Evolutionary conservation across 2,329 filamentous ascomycete genomes (phyloP).

Genomic region (Neophaeococcomyces mojaviensis): DNA sequence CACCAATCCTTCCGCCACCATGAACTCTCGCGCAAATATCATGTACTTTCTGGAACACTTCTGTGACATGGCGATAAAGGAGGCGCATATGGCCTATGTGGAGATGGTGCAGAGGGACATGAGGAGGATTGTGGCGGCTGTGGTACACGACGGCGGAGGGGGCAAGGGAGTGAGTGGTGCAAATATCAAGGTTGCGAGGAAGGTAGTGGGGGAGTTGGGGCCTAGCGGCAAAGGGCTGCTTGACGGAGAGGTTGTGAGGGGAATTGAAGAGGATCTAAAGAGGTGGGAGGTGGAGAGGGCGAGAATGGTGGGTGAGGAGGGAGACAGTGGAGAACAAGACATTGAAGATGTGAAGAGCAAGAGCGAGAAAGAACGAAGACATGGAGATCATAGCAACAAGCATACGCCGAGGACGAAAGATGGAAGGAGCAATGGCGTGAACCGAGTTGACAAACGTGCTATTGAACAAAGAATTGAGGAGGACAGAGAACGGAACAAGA

Average conservation of each 20-base stretch:
- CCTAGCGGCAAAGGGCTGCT: constrained; percentile 58
- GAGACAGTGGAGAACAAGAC: constrained; percentile 26
- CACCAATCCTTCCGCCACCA: constrained; percentile 58
- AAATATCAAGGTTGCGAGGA: constrained; percentile 86
- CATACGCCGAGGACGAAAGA: constrained; percentile 6
- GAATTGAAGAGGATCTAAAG: constrained; percentile 77
- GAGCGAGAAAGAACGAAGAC: constrained; percentile 3
- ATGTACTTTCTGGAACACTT: constrained; percentile 99
- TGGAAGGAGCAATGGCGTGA: constrained; percentile 31
- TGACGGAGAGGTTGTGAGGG: constrained; percentile 62
- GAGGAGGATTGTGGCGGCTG: constrained; percentile 80
- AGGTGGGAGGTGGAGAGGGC: constrained; percentile 62
- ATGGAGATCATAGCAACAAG: constrained; percentile 9
- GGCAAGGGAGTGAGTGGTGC: constrained; percentile 66
- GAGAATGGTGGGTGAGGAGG: constrained; percentile 46
- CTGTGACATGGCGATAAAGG: constrained; percentile 73
- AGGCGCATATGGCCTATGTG: constrained; percentile 69
- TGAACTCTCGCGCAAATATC: constrained; percentile 97
- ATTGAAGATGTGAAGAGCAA: constrained; percentile 8
- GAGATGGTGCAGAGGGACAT: constrained; percentile 95
- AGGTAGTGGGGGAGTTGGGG: constrained; percentile 65
- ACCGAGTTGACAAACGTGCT: constrained; percentile 69
- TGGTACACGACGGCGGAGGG: constrained; percentile 63
- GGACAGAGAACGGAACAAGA: constrained; percentile 89
- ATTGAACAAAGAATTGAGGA: constrained; percentile 96